Conservation (phyloP, 78 protist species). For the Dictyostelium discoideum region DNA sequence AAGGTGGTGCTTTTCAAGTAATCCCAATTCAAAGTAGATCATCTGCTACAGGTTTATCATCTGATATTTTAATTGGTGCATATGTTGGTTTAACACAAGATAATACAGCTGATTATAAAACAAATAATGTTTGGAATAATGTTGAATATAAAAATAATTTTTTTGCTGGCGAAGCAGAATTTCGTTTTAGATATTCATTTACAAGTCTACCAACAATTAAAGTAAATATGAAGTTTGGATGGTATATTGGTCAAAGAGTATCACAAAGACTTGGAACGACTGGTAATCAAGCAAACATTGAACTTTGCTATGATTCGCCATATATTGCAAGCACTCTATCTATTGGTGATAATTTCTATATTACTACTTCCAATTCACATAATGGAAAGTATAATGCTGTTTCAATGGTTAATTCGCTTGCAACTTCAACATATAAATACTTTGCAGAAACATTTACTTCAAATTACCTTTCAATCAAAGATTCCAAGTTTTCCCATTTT, state of each 20-base stretch:
- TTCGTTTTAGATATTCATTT: not conserved
- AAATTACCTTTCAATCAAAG: not conserved
- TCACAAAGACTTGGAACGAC: not conserved
- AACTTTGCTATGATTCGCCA: not conserved
- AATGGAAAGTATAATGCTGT: not conserved
- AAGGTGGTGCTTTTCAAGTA: not conserved
- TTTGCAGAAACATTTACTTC: not conserved
- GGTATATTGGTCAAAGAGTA: not conserved
- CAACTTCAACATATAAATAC: not conserved
- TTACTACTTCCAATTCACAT: not conserved
- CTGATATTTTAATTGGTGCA: not conserved
- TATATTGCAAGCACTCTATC: not conserved
- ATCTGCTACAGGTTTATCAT: not conserved
- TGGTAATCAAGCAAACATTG: not conserved
- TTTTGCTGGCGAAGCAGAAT: not conserved
- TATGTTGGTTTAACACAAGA: not conserved
- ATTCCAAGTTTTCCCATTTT: not conserved
- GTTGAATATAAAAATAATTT: not conserved
- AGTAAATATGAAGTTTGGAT: not conserved
- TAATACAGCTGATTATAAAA: not conserved
- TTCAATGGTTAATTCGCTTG: not conserved
- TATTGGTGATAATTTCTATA: not conserved
- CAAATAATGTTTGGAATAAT: not conserved
- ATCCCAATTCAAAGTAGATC: constrained; percentile 9
- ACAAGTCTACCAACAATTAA: not conserved